Percentiles rank a stretch among this genome's conserved stretches.
Conservation (phyloP, 805 yeast genomes). For the Candida insectorum region DNA sequence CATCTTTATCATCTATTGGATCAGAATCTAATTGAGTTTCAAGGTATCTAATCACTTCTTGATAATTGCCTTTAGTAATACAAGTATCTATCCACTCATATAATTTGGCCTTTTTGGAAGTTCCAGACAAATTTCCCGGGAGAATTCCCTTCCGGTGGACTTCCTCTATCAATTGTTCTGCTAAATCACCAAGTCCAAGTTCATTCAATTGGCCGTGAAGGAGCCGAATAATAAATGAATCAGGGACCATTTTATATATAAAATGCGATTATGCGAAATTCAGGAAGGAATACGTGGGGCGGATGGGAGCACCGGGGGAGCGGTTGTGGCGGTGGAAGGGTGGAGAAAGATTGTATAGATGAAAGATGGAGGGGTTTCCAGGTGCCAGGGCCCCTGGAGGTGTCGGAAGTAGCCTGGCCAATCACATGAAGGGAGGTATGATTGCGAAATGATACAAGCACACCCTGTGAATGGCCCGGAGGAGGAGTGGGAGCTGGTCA, state of each 20-base stretch:
- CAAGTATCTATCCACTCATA: constrained; percentile 9
- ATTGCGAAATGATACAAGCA: no score
- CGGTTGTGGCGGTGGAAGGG: neutral
- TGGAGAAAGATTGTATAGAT: neutral
- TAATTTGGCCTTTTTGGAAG: constrained; percentile 4
- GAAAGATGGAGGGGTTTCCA: no score
- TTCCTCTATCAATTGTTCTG: constrained; percentile 12
- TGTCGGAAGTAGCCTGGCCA: no score
- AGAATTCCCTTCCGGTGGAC: constrained; percentile 10
- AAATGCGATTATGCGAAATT: neutral
- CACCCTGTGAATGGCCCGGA: no score
- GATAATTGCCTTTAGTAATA: constrained; percentile 9
- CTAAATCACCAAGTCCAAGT: constrained; percentile 9
- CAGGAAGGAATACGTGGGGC: neutral
- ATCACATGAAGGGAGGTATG: no score
- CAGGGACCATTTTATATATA: constrained; percentile 9
- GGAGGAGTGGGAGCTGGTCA: no score
- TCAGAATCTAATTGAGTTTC: constrained; percentile 5
- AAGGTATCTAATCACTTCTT: constrained; percentile 6
- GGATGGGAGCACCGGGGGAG: neutral
- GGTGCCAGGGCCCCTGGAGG: no score
- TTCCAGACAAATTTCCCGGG: neutral
- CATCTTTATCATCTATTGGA: constrained; percentile 5
- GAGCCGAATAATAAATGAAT: constrained; percentile 11
- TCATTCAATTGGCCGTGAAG: constrained; percentile 11